Percentiles rank a stretch among this genome's conserved stretches.
These are phyloP conservation scores for Synchytrium microbalum DNA, from an alignment of 371 early-diverging fungal genomes.

Conservation along the genomic window DNA sequence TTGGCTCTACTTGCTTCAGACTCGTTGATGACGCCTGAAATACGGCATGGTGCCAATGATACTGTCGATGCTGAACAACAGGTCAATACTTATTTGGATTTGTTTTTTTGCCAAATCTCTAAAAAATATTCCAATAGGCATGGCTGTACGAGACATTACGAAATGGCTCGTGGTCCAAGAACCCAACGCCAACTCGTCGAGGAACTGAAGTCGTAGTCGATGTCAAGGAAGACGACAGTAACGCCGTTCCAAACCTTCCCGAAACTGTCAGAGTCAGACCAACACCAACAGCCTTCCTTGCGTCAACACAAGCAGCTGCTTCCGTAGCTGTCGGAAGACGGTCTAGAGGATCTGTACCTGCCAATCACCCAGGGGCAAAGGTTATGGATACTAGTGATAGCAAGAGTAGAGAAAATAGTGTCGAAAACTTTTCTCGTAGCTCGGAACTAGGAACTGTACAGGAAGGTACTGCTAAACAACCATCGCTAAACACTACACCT, in stretches of 20 bases:
- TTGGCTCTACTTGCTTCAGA: slow-evolving; percentile 12
- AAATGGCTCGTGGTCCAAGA: not conserved
- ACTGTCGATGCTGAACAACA: slow-evolving; percentile 16
- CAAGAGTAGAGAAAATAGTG: too few species aligned
- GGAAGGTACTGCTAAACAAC: too few species aligned
- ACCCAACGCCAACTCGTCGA: not conserved
- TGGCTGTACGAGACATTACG: not conserved
- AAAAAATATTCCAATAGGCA: not conserved
- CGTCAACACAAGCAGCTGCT: too few species aligned
- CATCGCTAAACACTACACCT: not conserved
- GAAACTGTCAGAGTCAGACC: too few species aligned
- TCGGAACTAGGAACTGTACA: too few species aligned
- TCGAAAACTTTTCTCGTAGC: too few species aligned
- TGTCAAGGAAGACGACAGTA: not conserved
- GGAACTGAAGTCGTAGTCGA: not conserved
- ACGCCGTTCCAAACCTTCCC: too few species aligned
- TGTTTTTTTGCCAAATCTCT: not conserved
- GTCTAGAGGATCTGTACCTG: too few species aligned
- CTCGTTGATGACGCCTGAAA: slow-evolving; percentile 21
- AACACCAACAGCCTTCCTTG: too few species aligned
- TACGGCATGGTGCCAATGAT: slow-evolving; percentile 26
- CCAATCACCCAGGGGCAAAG: too few species aligned
- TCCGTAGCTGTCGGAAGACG: too few species aligned
- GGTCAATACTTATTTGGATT: slow-evolving; percentile 4
- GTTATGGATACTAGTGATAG: too few species aligned